A percentile compares a stretch with the other conserved stretches of the same genome.
Conservation (phyloP, 805 yeast genomes). For the Pichia exigua region DNA sequence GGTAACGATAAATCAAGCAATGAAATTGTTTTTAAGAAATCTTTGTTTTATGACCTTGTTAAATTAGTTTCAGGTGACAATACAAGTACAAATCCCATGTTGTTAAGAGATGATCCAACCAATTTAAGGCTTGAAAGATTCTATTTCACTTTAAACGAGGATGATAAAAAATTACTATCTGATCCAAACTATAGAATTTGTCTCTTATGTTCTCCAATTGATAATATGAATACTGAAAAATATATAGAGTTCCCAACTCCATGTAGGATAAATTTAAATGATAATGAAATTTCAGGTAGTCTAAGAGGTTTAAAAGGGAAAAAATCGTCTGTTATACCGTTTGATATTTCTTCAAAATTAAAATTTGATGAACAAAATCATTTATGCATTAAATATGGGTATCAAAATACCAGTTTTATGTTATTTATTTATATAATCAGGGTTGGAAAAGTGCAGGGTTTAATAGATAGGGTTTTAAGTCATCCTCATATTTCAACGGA, state of each 20-base stretch:
- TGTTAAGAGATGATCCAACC: background rate
- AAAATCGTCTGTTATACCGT: conserved; percentile 76
- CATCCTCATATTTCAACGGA: conserved; percentile 47
- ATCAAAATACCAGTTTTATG: conserved; percentile 36
- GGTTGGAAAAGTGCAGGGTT: conserved; percentile 31
- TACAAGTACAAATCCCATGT: background rate
- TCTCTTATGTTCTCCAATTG: conserved; percentile 47
- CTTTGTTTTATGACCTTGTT: background rate
- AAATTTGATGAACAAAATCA: conserved; percentile 27
- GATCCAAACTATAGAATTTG: conserved; percentile 33
- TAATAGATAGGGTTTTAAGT: conserved; percentile 34
- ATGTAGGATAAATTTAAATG: conserved; percentile 59
- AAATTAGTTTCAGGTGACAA: background rate
- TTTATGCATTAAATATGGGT: conserved; percentile 51
- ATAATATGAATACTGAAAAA: conserved; percentile 16
- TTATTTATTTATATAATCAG: conserved; percentile 56
- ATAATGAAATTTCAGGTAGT: conserved; percentile 39
- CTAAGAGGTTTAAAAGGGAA: conserved; percentile 70
- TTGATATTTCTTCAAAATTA: conserved; percentile 57
- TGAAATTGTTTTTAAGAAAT: background rate
- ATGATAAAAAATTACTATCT: conserved; percentile 34
- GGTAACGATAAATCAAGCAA: background rate
- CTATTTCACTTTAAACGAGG: conserved; percentile 35
- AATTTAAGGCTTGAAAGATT: background rate
- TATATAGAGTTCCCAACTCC: conserved; percentile 62